Evolutionary conservation across 2,329 filamentous ascomycete genomes (phyloP).

Genomic region (Fusarium palustre): DNA sequence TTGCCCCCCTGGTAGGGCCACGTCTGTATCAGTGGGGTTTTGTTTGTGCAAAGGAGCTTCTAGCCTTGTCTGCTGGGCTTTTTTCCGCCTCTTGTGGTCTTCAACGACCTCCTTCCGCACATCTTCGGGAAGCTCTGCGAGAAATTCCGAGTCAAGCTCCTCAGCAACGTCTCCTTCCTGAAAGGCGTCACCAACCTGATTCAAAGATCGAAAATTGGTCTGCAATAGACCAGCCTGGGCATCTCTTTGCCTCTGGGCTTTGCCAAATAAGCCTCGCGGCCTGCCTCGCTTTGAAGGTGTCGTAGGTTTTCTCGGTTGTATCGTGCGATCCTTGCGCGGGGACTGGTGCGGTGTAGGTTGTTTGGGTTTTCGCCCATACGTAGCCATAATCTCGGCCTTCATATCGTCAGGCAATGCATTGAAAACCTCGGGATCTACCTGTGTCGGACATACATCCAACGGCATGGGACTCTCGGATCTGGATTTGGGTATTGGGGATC

Average conservation of each 20-base stretch:
- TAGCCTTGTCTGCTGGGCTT: slow-evolving; percentile 68
- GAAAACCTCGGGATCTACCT: slow-evolving; percentile 87
- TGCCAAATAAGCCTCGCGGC: slow-evolving; percentile 55
- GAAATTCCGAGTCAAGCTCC: slow-evolving; percentile 76
- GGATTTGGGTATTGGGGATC: slow-evolving; percentile 47
- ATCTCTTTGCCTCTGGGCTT: slow-evolving; percentile 64
- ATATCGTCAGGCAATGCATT: slow-evolving; percentile 86
- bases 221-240: slow-evolving; percentile 74
- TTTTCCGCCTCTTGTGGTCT: slow-evolving; percentile 70
- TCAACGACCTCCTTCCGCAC: slow-evolving; percentile 81
- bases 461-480: slow-evolving; percentile 57
- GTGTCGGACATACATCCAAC: slow-evolving; percentile 70
- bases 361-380: slow-evolving; percentile 65
- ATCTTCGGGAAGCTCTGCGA: slow-evolving; percentile 85
- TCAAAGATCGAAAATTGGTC: slow-evolving; percentile 73
- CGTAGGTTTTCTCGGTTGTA: slow-evolving; percentile 63
- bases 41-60: slow-evolving; percentile 51
- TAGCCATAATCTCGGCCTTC: slow-evolving; percentile 82
- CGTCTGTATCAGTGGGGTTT: slow-evolving; percentile 41
- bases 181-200: slow-evolving; percentile 47
- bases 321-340: slow-evolving; percentile 66
- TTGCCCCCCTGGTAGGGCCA: slow-evolving; percentile 52
- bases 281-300: slow-evolving; percentile 75
- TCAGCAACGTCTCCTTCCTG: slow-evolving; percentile 55
- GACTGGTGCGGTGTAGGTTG: slow-evolving; percentile 61